phyloP scores from a whole-genome alignment of 495 filamentous ascomycete species.

The Margaritispora aquatica region DNA sequence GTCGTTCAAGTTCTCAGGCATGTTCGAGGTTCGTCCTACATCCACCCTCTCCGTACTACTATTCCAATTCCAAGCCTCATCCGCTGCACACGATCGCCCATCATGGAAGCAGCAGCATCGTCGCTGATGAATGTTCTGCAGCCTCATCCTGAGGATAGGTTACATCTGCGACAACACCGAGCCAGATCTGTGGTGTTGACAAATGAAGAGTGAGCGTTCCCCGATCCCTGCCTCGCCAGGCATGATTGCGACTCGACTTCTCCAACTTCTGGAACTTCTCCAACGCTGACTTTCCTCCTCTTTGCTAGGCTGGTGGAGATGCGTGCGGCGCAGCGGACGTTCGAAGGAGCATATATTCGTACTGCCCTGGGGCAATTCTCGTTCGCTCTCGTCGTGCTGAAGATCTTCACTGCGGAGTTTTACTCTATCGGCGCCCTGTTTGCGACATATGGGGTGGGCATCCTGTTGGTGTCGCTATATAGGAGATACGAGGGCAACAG shows the following conservation, averaged over 20 bases:
- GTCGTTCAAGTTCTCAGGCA: neutral
- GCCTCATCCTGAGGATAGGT: constrained; percentile 45
- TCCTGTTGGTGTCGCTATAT: constrained; percentile 74
- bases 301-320: constrained; percentile 70
- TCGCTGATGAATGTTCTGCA: constrained; percentile 23
- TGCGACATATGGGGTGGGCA: constrained; percentile 80
- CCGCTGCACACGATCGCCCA: no score
- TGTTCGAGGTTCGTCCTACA: neutral
- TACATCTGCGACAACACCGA: constrained; percentile 70
- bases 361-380: constrained; percentile 92
- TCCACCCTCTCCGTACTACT: neutral
- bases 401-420: constrained; percentile 94
- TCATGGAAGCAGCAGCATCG: no score
- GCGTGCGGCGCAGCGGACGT: constrained; percentile 89
- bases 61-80: no score
- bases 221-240: neutral
- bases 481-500: constrained; percentile 83
- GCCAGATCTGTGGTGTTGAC: constrained; percentile 80
- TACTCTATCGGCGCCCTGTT: constrained; percentile 90
- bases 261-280: neutral
- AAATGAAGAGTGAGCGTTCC: constrained; percentile 55
- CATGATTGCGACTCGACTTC: neutral
- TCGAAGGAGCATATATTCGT: constrained; percentile 94
- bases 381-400: constrained; percentile 88
- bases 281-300: neutral